These are phyloP conservation scores for Hypsizygus ulmarius DNA, from an alignment of 1,284 basidiomycete species.

Conservation along the genomic window DNA sequence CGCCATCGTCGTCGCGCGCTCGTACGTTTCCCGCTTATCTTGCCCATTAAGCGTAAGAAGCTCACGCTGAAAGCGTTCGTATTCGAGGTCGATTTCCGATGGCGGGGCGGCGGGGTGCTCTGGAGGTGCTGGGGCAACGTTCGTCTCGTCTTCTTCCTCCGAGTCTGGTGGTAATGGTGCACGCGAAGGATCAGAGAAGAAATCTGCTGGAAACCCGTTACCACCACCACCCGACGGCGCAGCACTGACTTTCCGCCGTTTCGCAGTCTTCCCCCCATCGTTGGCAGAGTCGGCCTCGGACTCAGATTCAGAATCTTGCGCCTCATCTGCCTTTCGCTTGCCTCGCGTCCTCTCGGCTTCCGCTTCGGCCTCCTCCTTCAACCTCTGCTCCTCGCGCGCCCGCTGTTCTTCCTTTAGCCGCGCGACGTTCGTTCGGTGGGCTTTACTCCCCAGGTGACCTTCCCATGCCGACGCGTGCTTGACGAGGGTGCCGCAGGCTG, in stretches of 20 bases:
- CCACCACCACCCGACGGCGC: slow-evolving; percentile 14
- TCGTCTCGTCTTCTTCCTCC: slow-evolving; percentile 44
- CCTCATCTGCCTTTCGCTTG: slow-evolving; percentile 41
- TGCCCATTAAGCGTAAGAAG: slow-evolving; percentile 41
- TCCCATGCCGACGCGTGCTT: slow-evolving; percentile 82
- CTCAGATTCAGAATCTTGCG: slow-evolving; percentile 26
- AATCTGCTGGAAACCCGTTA: slow-evolving; percentile 63
- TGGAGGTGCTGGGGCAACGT: slow-evolving; percentile 17
- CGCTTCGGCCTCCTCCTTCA: slow-evolving; percentile 33
- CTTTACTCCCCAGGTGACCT: slow-evolving; percentile 79
- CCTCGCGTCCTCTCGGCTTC: slow-evolving; percentile 21
- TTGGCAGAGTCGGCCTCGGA: slow-evolving; percentile 27
- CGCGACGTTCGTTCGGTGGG: slow-evolving; percentile 62
- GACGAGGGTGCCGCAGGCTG: slow-evolving; percentile 58
- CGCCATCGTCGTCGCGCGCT: slow-evolving; percentile 66
- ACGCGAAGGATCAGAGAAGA: slow-evolving; percentile 75
- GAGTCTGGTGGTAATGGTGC: slow-evolving; percentile 43
- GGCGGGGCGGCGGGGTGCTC: slow-evolving; percentile 21
- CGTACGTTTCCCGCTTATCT: slow-evolving; percentile 50
- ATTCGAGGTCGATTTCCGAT: slow-evolving; percentile 58
- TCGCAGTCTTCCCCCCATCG: slow-evolving; percentile 21
- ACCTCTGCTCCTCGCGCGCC: slow-evolving; percentile 31
- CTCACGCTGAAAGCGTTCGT: slow-evolving; percentile 64
- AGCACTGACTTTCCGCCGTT: slow-evolving; percentile 35
- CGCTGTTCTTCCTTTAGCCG: slow-evolving; percentile 54